Percentiles rank a stretch among this genome's conserved stretches.
Conservation (phyloP, 106 monocot species). For the Platanthera guangdongensis region DNA sequence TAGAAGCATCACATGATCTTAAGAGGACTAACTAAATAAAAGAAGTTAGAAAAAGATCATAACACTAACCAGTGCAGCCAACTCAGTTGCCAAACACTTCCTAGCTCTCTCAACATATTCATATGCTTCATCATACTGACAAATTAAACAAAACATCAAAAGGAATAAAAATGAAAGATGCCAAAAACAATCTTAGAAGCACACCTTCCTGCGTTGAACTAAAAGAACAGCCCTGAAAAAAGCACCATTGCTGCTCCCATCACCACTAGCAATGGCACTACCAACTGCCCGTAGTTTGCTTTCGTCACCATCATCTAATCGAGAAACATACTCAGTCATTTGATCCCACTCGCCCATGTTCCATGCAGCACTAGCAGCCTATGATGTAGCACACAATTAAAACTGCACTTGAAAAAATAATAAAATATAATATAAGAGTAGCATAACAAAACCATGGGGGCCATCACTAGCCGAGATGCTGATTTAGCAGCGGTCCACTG, state of each 20-base stretch:
- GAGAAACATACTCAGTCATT: slow-evolving; percentile 95
- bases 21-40: background rate
- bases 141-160: slow-evolving; percentile 11
- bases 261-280: slow-evolving; percentile 69
- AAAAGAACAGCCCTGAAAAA: slow-evolving; percentile 93
- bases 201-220: slow-evolving; percentile 76
- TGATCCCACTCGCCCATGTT: slow-evolving; percentile 99
- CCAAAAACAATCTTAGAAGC: background rate
- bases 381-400: slow-evolving; percentile 5
- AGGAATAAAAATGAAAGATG: background rate
- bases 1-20: too few species aligned
- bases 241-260: slow-evolving; percentile 97
- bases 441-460: slow-evolving; percentile 66
- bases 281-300: slow-evolving; percentile 63
- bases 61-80: slow-evolving; percentile 81
- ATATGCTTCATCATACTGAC: slow-evolving; percentile 86
- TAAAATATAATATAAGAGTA: background rate
- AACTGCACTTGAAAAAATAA: background rate
- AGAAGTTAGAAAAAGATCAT: background rate
- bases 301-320: slow-evolving; percentile 93
- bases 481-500: slow-evolving; percentile 91
- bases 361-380: slow-evolving; percentile 99
- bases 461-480: slow-evolving; percentile 89
- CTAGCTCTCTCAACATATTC: slow-evolving; percentile 87
- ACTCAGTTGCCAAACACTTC: slow-evolving; percentile 90